Conservation (phyloP, 2,329 filamentous ascomycete species). For the Aspergillus chevalieri region DNA sequence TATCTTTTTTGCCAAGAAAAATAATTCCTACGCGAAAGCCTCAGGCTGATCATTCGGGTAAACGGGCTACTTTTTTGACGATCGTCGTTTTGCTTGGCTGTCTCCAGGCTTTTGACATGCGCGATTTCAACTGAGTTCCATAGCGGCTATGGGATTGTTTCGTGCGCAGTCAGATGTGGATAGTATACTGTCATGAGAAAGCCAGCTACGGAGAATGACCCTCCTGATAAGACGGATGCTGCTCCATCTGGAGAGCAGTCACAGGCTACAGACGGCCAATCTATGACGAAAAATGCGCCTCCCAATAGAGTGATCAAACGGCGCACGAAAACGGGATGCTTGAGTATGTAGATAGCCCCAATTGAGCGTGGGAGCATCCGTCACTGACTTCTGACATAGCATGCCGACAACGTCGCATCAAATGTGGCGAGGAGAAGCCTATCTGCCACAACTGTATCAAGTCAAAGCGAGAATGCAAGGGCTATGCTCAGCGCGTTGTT, state of each 20-base stretch:
- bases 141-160: neutral
- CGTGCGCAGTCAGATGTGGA: neutral
- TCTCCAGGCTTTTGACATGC: neutral
- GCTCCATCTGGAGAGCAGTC: neutral
- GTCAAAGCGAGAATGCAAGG: slow-evolving; percentile 41
- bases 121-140: neutral
- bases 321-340: slow-evolving; percentile 85
- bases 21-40: no score
- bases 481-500: slow-evolving; percentile 36
- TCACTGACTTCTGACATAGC: slow-evolving; percentile 46
- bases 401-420: slow-evolving; percentile 90
- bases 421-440: slow-evolving; percentile 77
- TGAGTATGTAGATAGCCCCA: slow-evolving; percentile 58
- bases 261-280: neutral
- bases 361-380: slow-evolving; percentile 2
- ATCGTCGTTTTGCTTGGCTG: neutral
- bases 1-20: no score
- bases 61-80: no score
- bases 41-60: no score
- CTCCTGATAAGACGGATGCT: slow-evolving; percentile 2
- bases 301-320: slow-evolving; percentile 46
- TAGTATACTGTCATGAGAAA: slow-evolving; percentile 9
- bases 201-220: slow-evolving; percentile 2
- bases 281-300: slow-evolving; percentile 13
- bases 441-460: slow-evolving; percentile 43